Conservation (phyloP, 2,329 filamentous ascomycete species). For the Chrysosporium keratinophilum region DNA sequence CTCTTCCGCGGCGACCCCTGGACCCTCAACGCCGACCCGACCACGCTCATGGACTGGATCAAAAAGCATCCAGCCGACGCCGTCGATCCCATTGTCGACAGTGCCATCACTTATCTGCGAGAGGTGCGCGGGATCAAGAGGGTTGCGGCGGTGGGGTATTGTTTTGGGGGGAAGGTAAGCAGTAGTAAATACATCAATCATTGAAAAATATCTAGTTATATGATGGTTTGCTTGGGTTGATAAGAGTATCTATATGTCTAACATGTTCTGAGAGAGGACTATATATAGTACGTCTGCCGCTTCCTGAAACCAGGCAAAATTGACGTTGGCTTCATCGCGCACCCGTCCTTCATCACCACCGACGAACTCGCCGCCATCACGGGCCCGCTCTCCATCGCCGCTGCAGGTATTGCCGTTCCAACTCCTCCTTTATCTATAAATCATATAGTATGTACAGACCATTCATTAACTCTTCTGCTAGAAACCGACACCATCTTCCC, state of each 20-base stretch:
- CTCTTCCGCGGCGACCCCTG: constrained; percentile 58
- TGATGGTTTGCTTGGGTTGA: no score
- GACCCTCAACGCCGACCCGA: constrained; percentile 41
- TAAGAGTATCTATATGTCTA: no score
- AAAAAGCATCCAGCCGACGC: constrained; percentile 33
- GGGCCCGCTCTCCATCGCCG: constrained; percentile 59
- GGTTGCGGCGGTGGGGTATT: constrained; percentile 60
- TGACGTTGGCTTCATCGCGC: constrained; percentile 61
- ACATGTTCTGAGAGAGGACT: neutral
- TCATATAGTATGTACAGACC: no score
- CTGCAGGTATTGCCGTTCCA: constrained; percentile 37
- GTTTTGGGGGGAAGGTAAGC: constrained; percentile 60
- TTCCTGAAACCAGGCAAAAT: constrained; percentile 54
- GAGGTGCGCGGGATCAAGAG: constrained; percentile 37
- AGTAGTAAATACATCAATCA: no score
- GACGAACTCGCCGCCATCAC: constrained; percentile 56
- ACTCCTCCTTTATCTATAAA: no score
- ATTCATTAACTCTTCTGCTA: constrained; percentile 17
- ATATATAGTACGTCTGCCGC: constrained; percentile 53
- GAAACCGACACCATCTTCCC: constrained; percentile 52
- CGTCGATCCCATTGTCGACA: constrained; percentile 46
- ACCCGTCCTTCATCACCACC: constrained; percentile 63
- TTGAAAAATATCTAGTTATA: no score
- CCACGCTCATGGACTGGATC: constrained; percentile 44
- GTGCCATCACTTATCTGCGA: constrained; percentile 46